Base-by-base conservation (phyloP, 1,284 basidiomycete genomes). In the Lignosus rhinocerotis region DNA sequence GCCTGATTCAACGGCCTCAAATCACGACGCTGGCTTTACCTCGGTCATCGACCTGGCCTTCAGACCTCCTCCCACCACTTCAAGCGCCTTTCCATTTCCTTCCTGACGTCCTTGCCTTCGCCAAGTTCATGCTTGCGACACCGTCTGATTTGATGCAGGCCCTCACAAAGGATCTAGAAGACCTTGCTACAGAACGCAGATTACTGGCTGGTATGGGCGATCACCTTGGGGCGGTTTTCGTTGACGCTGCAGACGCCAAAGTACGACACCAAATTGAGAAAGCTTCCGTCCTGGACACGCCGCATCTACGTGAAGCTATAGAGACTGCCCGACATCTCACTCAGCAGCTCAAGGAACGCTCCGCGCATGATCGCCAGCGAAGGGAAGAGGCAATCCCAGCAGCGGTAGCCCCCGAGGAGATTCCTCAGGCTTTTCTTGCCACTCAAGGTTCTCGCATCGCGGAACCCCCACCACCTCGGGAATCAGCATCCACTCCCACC, bases 1-100 rank as follows among this genome's bases (percentile, higher is more conserved):
- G 95, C 17, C 83, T 99, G 5, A 87, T 99, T 65, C 90, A 96
- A 68, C 86, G 96, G 7, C 96, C 96, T 3, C 93, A 94, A 69
- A 93, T 97, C 67, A 96, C 94, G 3, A 97, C 94, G 0, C 82
- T 99, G n/a, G 96, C 97, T 2, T 80, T 99, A 11, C 96, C 96
- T 45, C 87, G 93, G 31, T 96, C 96, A 0, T 71, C 79, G 8
- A 94, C 94, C 1, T 99, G 96, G 95, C 96, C 94, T 12, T 97
- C 92, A 3, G 92, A 94, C 60, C 81, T 94, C 0, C 77, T 98
- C n/a, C 88, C 92, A 10, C 90, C 93, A 14, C 92, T 96, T 65
- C 86, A 93, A 67, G 93, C 94, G 0, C 96, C 96, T 7, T 98
- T 96, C 80, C 86, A 97, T 72, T 98, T 99, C 77, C 82, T 96